A percentile compares a stretch with the other conserved stretches of the same genome.
Conservation (phyloP, 495 filamentous ascomycete genomes). For the Tuber brumale region DNA sequence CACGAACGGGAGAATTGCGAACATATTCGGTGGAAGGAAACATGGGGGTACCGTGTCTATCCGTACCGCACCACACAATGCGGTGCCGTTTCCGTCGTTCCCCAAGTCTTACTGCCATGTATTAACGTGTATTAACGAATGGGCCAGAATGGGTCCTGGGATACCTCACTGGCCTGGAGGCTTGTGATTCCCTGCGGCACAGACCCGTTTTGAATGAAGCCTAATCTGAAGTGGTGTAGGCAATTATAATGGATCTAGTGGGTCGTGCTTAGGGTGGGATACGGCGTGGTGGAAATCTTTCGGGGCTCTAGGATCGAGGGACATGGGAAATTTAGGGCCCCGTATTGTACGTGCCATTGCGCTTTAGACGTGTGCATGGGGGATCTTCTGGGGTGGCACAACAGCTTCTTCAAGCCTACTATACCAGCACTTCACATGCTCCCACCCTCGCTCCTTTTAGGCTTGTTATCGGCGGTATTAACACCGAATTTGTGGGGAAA, state of each 20-base stretch:
- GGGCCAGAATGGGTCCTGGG: slow-evolving; percentile 1
- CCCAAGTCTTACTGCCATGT: background rate
- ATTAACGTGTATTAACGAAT: background rate
- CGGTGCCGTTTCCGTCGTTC: background rate
- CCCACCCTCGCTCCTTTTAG: background rate
- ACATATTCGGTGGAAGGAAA: background rate
- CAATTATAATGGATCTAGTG: background rate
- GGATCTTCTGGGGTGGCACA: background rate
- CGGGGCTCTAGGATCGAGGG: background rate
- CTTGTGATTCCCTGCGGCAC: background rate
- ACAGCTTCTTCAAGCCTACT: background rate
- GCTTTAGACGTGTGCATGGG: background rate
- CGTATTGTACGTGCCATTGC: background rate
- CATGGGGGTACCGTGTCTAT: background rate
- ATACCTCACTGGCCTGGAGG: background rate
- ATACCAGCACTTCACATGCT: background rate
- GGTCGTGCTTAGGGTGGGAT: background rate
- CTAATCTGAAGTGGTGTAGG: background rate
- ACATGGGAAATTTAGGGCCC: background rate
- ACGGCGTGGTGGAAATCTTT: background rate
- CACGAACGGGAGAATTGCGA: background rate
- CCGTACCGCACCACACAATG: background rate
- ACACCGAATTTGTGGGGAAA: background rate
- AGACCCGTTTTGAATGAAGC: background rate
- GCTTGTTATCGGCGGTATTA: background rate